These are phyloP conservation scores for Thelephora terrestris DNA, from an alignment of 1,284 basidiomycete genomes.

Conservation along the genomic window DNA sequence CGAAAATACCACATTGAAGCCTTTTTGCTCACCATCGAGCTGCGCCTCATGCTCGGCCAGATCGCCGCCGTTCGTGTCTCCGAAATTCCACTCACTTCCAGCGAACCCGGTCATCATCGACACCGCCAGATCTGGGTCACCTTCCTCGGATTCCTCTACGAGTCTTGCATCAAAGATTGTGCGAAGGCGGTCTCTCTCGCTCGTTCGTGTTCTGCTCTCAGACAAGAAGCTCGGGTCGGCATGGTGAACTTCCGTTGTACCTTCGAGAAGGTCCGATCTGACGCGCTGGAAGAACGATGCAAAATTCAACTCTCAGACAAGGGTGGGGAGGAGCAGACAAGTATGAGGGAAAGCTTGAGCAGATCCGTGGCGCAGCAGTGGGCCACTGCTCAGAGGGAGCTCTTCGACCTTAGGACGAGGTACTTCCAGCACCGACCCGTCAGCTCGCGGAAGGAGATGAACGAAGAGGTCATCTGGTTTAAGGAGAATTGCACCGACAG, in stretches of 20 bases:
- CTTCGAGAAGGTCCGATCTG: slow-evolving; percentile 31
- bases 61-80: slow-evolving; percentile 20
- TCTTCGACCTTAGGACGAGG: neutral
- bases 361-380: neutral
- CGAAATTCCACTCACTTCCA: slow-evolving; percentile 10
- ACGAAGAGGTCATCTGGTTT: slow-evolving; percentile 26
- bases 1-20: slow-evolving; percentile 45
- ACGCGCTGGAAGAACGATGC: slow-evolving; percentile 13
- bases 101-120: slow-evolving; percentile 3
- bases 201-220: slow-evolving; percentile 27
- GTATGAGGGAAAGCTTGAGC: slow-evolving; percentile 1
- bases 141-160: slow-evolving; percentile 31
- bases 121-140: slow-evolving; percentile 25
- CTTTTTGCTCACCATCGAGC: slow-evolving; percentile 34
- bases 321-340: slow-evolving; percentile 5
- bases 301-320: slow-evolving; percentile 12
- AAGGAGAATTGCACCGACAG: slow-evolving; percentile 22
- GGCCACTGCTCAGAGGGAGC: neutral
- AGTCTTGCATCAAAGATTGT: slow-evolving; percentile 32
- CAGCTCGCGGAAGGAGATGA: slow-evolving; percentile 11
- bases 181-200: slow-evolving; percentile 29
- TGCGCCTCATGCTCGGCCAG: slow-evolving; percentile 32
- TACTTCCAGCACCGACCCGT: slow-evolving; percentile 14
- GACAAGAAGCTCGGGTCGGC: slow-evolving; percentile 22
- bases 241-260: slow-evolving; percentile 29